Evolutionary conservation across 306 rosid genomes (phyloP).

Genomic region (Vigna angularis): DNA sequence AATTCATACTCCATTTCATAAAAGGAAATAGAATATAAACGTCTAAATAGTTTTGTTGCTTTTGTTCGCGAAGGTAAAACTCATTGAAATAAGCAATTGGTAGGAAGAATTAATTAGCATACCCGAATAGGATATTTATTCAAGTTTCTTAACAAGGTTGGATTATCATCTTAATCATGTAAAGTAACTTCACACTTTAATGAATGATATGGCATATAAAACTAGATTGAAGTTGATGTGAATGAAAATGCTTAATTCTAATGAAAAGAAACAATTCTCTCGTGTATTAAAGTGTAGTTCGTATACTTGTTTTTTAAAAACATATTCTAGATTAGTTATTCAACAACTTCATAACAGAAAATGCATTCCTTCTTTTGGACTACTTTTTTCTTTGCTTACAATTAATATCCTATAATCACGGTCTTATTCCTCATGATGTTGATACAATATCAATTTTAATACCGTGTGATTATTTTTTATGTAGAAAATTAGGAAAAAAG

Average conservation of each 20-base stretch:
- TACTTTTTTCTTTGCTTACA: constrained; percentile 15
- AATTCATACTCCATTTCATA: too few relatives aligned
- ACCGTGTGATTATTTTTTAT: too few relatives aligned
- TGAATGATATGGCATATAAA: neutral
- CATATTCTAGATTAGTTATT: neutral
- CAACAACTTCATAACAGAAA: constrained; percentile 16
- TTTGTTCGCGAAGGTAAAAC: too few relatives aligned
- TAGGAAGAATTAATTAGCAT: neutral
- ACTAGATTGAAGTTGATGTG: neutral
- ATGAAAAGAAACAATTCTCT: neutral
- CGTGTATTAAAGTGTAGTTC: neutral
- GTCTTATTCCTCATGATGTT: neutral
- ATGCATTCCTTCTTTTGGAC: neutral
- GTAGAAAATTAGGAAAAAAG: neutral
- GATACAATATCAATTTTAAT: neutral
- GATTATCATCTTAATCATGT: neutral
- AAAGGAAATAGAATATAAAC: too few relatives aligned
- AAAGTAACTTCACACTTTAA: neutral
- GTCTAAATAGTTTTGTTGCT: neutral
- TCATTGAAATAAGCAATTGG: too few relatives aligned
- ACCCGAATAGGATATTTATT: neutral
- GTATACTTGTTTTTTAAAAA: neutral
- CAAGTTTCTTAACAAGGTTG: neutral
- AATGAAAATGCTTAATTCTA: neutral
- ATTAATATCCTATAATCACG: neutral